Evolutionary conservation across 1,139 yeast genomes (phyloP).

Genomic region (Yamadazyma jaroonii): DNA sequence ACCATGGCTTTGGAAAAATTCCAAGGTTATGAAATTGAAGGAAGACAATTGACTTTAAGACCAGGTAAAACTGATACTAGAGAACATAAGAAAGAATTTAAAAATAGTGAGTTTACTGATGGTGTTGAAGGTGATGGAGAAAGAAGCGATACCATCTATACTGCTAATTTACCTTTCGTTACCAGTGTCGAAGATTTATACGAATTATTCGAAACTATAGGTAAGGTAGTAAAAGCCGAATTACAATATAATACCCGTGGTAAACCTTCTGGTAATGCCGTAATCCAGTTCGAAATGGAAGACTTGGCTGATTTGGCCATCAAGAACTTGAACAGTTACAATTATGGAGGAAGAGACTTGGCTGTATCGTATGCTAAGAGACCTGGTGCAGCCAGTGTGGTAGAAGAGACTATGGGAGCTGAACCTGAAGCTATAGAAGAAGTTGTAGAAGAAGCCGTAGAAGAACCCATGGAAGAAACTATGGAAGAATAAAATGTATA

Average conservation of each 20-base stretch:
- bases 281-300: conserved; percentile 69
- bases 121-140: conserved; percentile 67
- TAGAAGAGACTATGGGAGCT: neutral
- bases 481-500: conserved; percentile 1
- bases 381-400: neutral
- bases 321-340: conserved; percentile 69
- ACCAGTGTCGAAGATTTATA: conserved; percentile 82
- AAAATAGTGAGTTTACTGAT: conserved; percentile 56
- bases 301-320: conserved; percentile 77
- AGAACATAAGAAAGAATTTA: neutral
- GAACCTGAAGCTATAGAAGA: neutral
- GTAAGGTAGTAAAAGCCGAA: conserved; percentile 75
- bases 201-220: conserved; percentile 85
- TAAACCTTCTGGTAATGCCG: conserved; percentile 79
- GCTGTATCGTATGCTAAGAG: conserved; percentile 52
- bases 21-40: conserved; percentile 67
- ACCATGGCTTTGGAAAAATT: conserved; percentile 57
- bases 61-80: conserved; percentile 40
- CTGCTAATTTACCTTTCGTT: conserved; percentile 81
- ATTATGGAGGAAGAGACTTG: conserved; percentile 79
- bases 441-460: conserved; percentile 1
- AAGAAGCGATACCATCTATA: conserved; percentile 61
- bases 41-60: conserved; percentile 68
- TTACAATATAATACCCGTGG: conserved; percentile 63
- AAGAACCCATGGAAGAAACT: conserved; percentile 1